Conservation (phyloP, 2,329 filamentous ascomycete genomes). For the Xylariaceae sp. region DNA sequence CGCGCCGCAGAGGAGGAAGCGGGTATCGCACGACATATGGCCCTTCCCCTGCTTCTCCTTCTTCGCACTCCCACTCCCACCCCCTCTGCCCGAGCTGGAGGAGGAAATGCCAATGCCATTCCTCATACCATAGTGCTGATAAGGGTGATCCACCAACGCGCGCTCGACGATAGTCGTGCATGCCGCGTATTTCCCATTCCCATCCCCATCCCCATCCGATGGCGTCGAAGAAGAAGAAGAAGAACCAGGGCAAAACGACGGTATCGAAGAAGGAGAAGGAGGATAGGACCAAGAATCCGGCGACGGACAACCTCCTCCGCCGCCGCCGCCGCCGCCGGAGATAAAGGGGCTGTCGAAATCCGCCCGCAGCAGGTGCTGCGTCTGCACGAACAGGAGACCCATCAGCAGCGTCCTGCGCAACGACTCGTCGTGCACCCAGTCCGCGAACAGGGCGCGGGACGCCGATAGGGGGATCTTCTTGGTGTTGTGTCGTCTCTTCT, state of each 20-base stretch:
- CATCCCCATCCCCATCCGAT: no score
- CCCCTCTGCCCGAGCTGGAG: no score
- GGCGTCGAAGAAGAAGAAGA: no score
- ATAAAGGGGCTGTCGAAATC: constrained; percentile 3
- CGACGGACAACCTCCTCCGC: no score
- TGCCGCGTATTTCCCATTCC: no score
- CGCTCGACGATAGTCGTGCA: no score
- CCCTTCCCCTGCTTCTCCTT: neutral
- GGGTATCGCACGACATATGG: constrained; percentile 2
- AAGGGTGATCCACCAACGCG: no score
- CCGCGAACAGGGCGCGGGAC: constrained; percentile 12
- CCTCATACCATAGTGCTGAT: no score
- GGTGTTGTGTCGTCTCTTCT: constrained; percentile 8
- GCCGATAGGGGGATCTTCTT: constrained; percentile 11
- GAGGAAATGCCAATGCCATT: neutral
- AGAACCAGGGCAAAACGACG: no score
- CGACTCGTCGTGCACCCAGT: constrained; percentile 18
- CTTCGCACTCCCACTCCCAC: no score
- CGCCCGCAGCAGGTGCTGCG: constrained; percentile 10
- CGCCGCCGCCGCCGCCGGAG: no score
- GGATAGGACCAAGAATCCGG: neutral
- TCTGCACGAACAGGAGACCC: constrained; percentile 11
- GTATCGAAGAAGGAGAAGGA: no score
- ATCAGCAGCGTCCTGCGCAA: constrained; percentile 13
- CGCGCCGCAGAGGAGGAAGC: constrained; percentile 9